Evolutionary conservation across 768 basidiomycete genomes (phyloP), one percentile per base, ranked within the genome.

Genomic region (Hygrophorus pudorinus): DNA sequence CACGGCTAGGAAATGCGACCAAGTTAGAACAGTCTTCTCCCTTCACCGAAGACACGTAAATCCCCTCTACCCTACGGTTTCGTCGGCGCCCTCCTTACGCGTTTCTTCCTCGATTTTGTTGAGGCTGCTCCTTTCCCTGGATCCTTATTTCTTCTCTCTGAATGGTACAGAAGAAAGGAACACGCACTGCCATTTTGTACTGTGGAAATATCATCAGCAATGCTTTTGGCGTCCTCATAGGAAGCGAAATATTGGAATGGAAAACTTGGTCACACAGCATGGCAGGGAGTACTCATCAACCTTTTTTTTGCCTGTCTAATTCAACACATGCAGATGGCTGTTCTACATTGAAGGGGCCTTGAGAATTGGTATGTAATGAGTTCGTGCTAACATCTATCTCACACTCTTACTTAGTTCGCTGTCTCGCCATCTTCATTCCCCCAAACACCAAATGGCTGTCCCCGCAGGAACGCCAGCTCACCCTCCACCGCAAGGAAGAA

Each of bases 101-200:
- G 87, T 17, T 89, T 90, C 61, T 74, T 83, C 57, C 69, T 90
- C 28, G 89, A 88, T 30, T 81, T 82, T 49, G 68, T 76, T n/a
- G 78, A 78, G 48, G 80, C 79, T 10, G 77, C 78, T 2, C 84
- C 83, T 60, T 81, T 79, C 54, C 82, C 82, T 41, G 81, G 50
- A 16, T 47, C 50, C 10, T 35, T 51, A 12, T 77, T 76, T 55
- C 61, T 79, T 2, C 62, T 81, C 18, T 79, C 78, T 0, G 78
- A 75, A 55, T 79, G 84, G 86, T 88, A 88, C 65, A 84, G 68
- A 45, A 73, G 74, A 34, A 68, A 30, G 85, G 81, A 32, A 64
- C 78, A 41, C 68, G 84, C 41, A 82, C 74, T 11, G 80, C 85
- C 4, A 56, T 82, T 38, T 66, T 88, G 21, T 74, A 73, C 33